Percentiles rank a stretch among this genome's conserved stretches.
These are phyloP conservation scores for Fraxinus nigra DNA, from an alignment of 305 asterid species.

Conservation along the genomic window DNA sequence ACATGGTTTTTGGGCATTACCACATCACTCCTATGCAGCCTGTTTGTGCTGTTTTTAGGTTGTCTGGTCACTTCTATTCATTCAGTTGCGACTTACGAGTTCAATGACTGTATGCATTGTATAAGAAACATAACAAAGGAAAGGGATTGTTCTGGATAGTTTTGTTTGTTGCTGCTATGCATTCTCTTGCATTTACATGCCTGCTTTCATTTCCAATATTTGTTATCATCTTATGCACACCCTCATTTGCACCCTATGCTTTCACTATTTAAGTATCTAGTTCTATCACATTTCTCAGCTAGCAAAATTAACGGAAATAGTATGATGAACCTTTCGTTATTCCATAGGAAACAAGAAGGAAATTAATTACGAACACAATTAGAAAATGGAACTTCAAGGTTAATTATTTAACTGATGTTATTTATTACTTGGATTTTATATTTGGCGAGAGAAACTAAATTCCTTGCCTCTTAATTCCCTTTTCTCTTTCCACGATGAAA, in stretches of 20 bases:
- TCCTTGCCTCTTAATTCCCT: neutral
- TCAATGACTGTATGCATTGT: neutral
- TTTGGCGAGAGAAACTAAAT: neutral
- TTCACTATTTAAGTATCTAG: neutral
- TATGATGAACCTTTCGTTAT: neutral
- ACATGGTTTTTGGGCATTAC: neutral
- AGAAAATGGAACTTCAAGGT: neutral
- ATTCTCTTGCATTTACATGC: neutral
- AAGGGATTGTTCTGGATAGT: neutral
- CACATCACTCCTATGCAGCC: neutral
- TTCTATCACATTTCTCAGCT: neutral
- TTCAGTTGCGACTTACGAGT: neutral
- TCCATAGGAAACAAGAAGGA: neutral
- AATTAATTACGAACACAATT: neutral
- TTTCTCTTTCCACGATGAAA: neutral
- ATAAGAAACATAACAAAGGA: neutral
- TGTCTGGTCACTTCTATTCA: neutral
- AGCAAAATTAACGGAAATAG: neutral
- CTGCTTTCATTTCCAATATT: neutral
- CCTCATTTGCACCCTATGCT: neutral
- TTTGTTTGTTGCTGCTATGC: neutral
- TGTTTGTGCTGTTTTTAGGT: neutral
- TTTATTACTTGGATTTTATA: neutral
- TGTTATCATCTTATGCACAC: neutral
- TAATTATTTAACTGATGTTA: neutral